phyloP scores from a whole-genome alignment of 2,329 filamentous ascomycete genomes.

The Parastagonospora avenae region DNA sequence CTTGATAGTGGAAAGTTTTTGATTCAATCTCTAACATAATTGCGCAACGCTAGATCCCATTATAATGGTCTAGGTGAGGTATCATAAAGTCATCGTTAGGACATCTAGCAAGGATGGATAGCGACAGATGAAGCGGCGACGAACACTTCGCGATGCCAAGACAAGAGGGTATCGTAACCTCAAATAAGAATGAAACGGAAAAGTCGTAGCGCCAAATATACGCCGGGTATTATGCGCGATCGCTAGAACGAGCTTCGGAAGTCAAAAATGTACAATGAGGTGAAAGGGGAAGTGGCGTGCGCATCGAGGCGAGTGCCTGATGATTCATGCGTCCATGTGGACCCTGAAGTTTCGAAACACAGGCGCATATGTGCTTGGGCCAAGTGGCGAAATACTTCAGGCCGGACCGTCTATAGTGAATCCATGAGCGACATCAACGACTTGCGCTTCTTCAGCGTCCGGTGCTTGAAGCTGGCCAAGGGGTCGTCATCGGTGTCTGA shows the following conservation, averaged over 20 bases:
- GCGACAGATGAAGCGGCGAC: constrained; percentile 14
- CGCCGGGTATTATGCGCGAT: constrained; percentile 23
- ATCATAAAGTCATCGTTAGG: constrained; percentile 5
- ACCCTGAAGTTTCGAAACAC: constrained; percentile 21
- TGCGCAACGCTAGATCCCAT: constrained; percentile 1
- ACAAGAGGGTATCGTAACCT: constrained; percentile 17
- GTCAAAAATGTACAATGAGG: constrained; percentile 2
- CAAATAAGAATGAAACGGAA: neutral
- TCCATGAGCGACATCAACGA: constrained; percentile 44
- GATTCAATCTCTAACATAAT: neutral
- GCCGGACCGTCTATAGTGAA: constrained; percentile 16
- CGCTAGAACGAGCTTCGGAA: constrained; percentile 3
- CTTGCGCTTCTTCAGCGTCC: constrained; percentile 42
- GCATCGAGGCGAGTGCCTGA: constrained; percentile 6
- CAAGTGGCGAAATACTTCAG: neutral
- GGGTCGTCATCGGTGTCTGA: constrained; percentile 17
- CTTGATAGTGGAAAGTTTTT: neutral
- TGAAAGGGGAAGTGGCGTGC: constrained; percentile 3
- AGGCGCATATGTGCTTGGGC: constrained; percentile 3
- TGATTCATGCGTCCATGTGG: constrained; percentile 16
- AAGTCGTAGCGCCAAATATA: neutral
- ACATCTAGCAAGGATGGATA: constrained; percentile 1
- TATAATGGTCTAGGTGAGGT: constrained; percentile 1
- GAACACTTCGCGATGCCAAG: constrained; percentile 25
- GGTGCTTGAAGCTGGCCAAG: constrained; percentile 28